Base-by-base conservation (phyloP, 441 rosid genomes). In the Gossypium aridum region DNA sequence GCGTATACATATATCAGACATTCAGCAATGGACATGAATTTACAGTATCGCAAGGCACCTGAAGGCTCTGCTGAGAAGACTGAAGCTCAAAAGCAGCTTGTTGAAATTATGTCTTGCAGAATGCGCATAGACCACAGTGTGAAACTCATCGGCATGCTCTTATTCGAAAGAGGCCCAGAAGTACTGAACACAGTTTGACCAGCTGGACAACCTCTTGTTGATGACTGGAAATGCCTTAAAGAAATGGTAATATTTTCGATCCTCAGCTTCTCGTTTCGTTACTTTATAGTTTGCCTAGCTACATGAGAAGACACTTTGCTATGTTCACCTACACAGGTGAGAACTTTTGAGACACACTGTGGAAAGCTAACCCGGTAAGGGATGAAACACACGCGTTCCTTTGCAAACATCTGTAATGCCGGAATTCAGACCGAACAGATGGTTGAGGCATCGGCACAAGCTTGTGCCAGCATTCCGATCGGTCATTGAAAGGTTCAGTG, bases 141-240 rank as follows among this genome's bases (percentile, higher is more conserved):
- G 55, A 82, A 85, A 73, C 88, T 95, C 20, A 76, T 91, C 4
- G 98, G 93, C 43, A 88, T 90, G 82, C 89, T 95, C 80, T 83
- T 95, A 62, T 89, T 93, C 66, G 79, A 83, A 45, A 84, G 81
- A 76, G 95, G 89, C 66, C 80, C 90, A 2, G 85, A 81, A 73
- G 83, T 93, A 73, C 79, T 93, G 76, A 81, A 76, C 45, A 12
- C 81, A 17, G 85, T 87, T 61, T 87, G 96, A 51, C 79, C 92
- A 39, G 80, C 91, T 61, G 95, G 97, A 10, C 83, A 86, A 75
- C 97, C 97, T 54, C 97, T 96, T 57, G 99, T 90, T 2, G 95
- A 95, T 81, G 97, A 95, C 78, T 95, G 99, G 99, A 78, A 64
- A 70, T 93, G 99, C 87, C 98, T 93, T 20, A 93, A 84, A 85